These are phyloP conservation scores for Sanghuangporus baumii DNA, from an alignment of 1,284 basidiomycete genomes.

Conservation along the genomic window DNA sequence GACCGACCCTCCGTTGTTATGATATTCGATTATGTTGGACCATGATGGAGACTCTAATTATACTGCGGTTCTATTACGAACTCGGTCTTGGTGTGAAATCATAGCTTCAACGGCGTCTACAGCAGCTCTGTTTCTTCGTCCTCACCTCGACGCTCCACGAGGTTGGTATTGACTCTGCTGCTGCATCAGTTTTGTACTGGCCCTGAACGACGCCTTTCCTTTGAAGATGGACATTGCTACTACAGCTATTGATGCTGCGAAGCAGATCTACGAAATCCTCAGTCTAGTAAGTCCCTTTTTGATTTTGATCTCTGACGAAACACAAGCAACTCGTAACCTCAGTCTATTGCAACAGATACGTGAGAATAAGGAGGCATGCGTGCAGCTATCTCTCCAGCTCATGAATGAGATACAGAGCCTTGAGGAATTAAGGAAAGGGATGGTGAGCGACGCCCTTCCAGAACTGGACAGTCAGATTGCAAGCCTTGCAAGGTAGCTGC, in stretches of 20 bases:
- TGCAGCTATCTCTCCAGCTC: neutral
- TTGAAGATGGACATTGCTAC: neutral
- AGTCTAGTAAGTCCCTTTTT: neutral
- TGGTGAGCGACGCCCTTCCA: neutral
- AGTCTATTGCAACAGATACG: neutral
- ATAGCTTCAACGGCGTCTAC: no score
- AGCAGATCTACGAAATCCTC: neutral
- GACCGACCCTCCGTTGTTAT: no score
- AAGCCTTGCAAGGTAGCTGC: neutral
- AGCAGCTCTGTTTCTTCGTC: no score
- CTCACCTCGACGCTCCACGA: no score
- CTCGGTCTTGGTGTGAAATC: no score
- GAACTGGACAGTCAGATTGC: neutral
- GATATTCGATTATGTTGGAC: neutral
- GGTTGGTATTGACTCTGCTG: no score
- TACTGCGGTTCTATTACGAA: neutral
- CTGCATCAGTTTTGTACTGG: neutral
- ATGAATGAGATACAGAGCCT: neutral
- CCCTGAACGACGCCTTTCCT: no score
- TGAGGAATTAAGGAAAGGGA: neutral
- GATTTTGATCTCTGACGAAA: neutral
- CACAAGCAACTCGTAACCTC: neutral
- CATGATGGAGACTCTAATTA: neutral
- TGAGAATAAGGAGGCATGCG: neutral
- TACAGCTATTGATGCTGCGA: neutral